Evolutionary conservation across 2,329 filamentous ascomycete species (phyloP).

Genomic region (Tetracladium maxilliforme): DNA sequence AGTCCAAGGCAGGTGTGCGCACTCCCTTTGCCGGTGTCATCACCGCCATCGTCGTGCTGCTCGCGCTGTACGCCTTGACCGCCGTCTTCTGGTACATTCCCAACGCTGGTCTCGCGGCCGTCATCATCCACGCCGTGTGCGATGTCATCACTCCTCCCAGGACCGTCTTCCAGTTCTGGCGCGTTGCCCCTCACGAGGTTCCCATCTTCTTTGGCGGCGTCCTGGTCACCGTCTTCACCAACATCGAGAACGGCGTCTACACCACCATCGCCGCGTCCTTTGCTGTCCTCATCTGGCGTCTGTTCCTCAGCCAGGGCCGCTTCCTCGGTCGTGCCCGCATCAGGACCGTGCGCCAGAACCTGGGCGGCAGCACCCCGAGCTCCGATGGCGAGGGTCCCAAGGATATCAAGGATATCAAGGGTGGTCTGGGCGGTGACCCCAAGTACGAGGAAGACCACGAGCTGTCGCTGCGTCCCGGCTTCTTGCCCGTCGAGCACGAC

Average conservation of each 20-base stretch:
- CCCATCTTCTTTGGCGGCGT: conserved; percentile 65
- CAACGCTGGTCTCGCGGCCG: conserved; percentile 50
- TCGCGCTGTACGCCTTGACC: conserved; percentile 66
- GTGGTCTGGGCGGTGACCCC: neutral
- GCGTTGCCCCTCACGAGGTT: conserved; percentile 58
- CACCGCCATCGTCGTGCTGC: conserved; percentile 59
- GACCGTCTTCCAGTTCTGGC: conserved; percentile 66
- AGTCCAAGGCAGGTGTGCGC: conserved; percentile 70
- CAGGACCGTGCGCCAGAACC: conserved; percentile 7
- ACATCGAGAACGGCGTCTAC: conserved; percentile 35
- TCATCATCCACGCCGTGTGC: conserved; percentile 74
- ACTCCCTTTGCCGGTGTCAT: conserved; percentile 69
- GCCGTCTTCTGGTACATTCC: conserved; percentile 75
- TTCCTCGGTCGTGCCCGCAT: conserved; percentile 25
- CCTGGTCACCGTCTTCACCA: conserved; percentile 33
- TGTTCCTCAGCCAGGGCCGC: conserved; percentile 28
- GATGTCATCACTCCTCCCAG: conserved; percentile 63
- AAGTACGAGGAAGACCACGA: conserved; percentile 3
- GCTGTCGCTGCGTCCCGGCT: conserved; percentile 13
- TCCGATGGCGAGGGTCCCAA: conserved; percentile 5
- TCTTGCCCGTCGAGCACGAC: conserved; percentile 30
- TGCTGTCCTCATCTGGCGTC: conserved; percentile 25
- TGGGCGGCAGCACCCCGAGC: conserved; percentile 6
- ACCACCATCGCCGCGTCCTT: conserved; percentile 26
- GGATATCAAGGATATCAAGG: conserved; percentile 6